Conservation (phyloP, 345 rosid species). For the Populus ilicifolia region DNA sequence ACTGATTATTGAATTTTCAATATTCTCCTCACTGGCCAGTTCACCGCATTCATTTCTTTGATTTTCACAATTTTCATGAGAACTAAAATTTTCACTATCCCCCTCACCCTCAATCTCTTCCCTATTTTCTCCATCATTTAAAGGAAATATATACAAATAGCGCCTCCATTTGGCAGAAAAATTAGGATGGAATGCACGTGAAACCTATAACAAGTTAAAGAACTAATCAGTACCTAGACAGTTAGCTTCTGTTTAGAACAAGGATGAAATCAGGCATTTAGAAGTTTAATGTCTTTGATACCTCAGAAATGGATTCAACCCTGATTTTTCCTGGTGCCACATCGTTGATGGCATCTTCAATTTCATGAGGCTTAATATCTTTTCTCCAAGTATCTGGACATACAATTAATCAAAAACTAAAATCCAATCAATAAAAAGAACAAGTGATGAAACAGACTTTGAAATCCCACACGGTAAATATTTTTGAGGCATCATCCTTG, state of each 20-base stretch:
- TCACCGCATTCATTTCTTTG: slow-evolving; percentile 32
- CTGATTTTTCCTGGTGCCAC: slow-evolving; percentile 63
- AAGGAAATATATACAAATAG: slow-evolving; percentile 81
- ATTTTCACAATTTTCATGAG: slow-evolving; percentile 18
- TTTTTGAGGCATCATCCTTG: background rate
- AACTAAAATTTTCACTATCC: slow-evolving; percentile 21
- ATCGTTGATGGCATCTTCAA: slow-evolving; percentile 61
- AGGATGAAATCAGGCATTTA: background rate
- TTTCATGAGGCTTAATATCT: slow-evolving; percentile 52
- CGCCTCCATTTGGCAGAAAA: slow-evolving; percentile 97
- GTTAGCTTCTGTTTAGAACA: background rate
- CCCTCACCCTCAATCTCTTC: slow-evolving; percentile 32
- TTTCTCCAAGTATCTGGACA: slow-evolving; percentile 85
- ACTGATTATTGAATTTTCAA: slow-evolving; percentile 20
- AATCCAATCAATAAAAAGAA: background rate
- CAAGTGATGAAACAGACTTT: background rate
- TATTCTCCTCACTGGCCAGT: slow-evolving; percentile 23
- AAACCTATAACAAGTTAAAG: slow-evolving; percentile 45
- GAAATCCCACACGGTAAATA: background rate
- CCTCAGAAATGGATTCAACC: slow-evolving; percentile 68
- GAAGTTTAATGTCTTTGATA: slow-evolving; percentile 24
- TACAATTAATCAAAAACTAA: slow-evolving; percentile 6
- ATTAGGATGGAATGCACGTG: slow-evolving; percentile 87
- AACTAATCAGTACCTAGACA: slow-evolving; percentile 4
- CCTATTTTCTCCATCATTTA: slow-evolving; percentile 44